Evolutionary conservation across 148 eudicot species (phyloP).

Genomic region (Silene uniflora): DNA sequence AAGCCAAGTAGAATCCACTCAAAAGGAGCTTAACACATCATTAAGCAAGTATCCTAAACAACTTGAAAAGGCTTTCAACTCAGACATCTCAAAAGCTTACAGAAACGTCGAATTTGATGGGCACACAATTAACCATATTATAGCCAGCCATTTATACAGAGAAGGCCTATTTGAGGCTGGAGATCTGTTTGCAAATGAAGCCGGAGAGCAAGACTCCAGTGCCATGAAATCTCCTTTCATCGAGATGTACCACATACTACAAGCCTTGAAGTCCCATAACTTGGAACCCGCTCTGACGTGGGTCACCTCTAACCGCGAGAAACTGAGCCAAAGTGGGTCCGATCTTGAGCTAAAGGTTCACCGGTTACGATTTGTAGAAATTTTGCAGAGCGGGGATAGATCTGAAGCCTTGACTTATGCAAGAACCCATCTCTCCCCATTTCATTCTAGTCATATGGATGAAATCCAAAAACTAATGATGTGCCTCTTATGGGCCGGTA

Average conservation of each 20-base stretch:
- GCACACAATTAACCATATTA: conserved; percentile 58
- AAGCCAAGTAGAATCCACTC: conserved; percentile 53
- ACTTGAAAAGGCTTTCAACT: conserved; percentile 64
- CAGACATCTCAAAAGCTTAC: conserved; percentile 79
- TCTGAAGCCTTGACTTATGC: conserved; percentile 66
- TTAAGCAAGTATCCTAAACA: conserved; percentile 65
- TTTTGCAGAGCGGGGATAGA: conserved; percentile 50
- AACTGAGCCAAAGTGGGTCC: conserved; percentile 56
- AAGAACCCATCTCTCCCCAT: conserved; percentile 48
- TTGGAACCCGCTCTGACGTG: conserved; percentile 69
- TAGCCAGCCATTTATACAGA: conserved; percentile 70
- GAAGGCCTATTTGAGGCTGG: conserved; percentile 71
- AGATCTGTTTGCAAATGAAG: conserved; percentile 65
- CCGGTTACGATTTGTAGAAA: conserved; percentile 58
- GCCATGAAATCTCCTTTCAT: conserved; percentile 46
- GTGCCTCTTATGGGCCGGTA: conserved; percentile 69
- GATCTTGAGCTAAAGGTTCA: conserved; percentile 74
- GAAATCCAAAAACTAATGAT: conserved; percentile 73
- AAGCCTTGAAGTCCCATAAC: conserved; percentile 55
- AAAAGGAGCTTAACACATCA: conserved; percentile 66
- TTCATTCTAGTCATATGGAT: conserved; percentile 40
- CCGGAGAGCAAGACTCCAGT: conserved; percentile 39
- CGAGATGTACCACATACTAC: conserved; percentile 64
- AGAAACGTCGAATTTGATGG: conserved; percentile 60
- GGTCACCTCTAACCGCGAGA: conserved; percentile 51